Evolutionary conservation across 345 rosid species (phyloP), one percentile per base, ranked within the genome.

Genomic region (Salix purpurea): DNA sequence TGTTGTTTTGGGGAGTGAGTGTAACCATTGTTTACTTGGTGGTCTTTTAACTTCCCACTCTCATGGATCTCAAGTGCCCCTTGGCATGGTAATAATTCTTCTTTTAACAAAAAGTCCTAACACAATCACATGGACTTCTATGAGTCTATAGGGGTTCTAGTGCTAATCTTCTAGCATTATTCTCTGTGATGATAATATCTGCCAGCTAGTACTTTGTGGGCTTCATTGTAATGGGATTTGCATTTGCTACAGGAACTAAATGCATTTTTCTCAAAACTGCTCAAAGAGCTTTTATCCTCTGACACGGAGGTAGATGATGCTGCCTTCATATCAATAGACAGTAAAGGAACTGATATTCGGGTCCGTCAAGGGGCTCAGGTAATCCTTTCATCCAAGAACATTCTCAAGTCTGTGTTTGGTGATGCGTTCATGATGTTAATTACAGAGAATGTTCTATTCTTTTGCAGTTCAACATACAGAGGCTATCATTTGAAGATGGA

Each of bases 331-430:
- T 96, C 98, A 75, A 88, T 96, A 74, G 99, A 96, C 78, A 94
- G 99, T 85, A 96, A 91, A 85, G 99, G 99, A 67, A 87, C 84
- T 8, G 97, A 96, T 82, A 78, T 96, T 46, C 85, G 99, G 26
- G 97, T 96, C 65, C 98, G 98, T 56, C 98, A 92, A 84, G 98
- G 99, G 44, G 97, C 97, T 77, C 95, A 95, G 96, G 99, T 95
- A 87, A 68, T 12, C 6, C 32, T 21, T 61, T n/a, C 10, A 18
- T 16, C 13, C 56, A 44, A 15, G 23, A 24, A n/a, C 39, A 65
- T 34, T 69, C 9, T 52, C 16, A 32, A 46, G 34, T 7, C 30
- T 14, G n/a, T 12, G 9, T 11, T 67, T 58, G 40, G 14, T 13
- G 21, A 14, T n/a, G 18, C 56, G 40, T 30, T 32, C 7, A 16